Conservation (phyloP, 345 rosid genomes). For the Arabis hirsuta region DNA sequence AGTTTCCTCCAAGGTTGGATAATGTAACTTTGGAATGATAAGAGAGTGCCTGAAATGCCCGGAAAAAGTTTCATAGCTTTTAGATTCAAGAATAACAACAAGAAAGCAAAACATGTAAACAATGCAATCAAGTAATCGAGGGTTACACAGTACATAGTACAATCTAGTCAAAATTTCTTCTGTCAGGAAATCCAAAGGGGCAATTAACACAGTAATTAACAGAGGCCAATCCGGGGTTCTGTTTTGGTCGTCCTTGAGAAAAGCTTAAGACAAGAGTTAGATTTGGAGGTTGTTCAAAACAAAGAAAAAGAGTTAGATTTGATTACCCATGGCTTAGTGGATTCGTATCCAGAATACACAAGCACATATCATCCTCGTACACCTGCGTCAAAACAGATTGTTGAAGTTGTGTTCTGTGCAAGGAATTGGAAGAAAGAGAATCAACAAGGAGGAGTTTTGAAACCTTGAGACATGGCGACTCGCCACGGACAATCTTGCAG, state of each 20-base stretch:
- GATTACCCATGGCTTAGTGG: conserved; percentile 91
- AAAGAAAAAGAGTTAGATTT: conserved; percentile 44
- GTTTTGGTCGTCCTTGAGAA: too few relatives aligned
- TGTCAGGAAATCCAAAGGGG: neutral
- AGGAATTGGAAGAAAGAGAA: neutral
- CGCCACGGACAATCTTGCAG: conserved; percentile 77
- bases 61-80: conserved; percentile 2
- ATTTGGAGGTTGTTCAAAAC: too few relatives aligned
- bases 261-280: conserved; percentile 1
- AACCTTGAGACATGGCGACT: conserved; percentile 78
- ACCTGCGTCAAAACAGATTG: conserved; percentile 52
- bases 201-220: neutral
- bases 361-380: conserved; percentile 86
- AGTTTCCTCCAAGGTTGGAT: conserved; percentile 74
- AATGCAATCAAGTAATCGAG: conserved; percentile 9
- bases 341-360: conserved; percentile 82
- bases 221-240: too few relatives aligned
- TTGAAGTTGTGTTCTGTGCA: neutral
- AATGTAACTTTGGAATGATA: conserved; percentile 87
- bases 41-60: conserved; percentile 82
- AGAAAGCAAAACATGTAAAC: neutral
- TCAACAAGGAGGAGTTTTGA: neutral
- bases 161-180: neutral
- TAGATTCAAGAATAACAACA: conserved; percentile 15
- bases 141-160: neutral